Conservation (phyloP, 768 basidiomycete species). For the Suillus subaureus region DNA sequence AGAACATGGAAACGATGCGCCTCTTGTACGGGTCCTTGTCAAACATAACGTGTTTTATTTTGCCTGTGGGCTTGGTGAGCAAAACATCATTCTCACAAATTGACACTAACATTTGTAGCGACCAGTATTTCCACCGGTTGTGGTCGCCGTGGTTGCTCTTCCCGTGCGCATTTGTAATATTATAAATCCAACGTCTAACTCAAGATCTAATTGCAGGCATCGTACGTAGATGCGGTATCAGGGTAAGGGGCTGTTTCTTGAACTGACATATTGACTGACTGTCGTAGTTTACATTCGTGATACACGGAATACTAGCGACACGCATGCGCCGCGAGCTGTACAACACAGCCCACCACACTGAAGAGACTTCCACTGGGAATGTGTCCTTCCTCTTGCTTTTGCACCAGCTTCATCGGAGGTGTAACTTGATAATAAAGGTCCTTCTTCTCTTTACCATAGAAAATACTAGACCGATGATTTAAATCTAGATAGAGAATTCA, state of each 20-base stretch:
- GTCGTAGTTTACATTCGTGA: neutral
- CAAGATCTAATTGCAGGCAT: neutral
- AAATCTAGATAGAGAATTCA: slow-evolving; percentile 21
- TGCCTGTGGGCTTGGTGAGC: neutral
- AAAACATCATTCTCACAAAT: neutral
- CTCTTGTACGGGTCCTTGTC: neutral
- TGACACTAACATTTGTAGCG: neutral
- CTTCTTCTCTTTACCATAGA: slow-evolving; percentile 15
- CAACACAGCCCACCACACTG: neutral
- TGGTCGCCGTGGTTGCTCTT: neutral
- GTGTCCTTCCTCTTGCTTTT: neutral
- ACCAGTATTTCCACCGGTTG: neutral
- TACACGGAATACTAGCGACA: neutral
- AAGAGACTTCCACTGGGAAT: neutral
- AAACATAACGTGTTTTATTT: neutral
- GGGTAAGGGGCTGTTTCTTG: neutral
- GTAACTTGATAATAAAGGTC: neutral
- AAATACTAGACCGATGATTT: slow-evolving; percentile 38
- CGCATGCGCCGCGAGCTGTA: neutral
- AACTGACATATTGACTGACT: neutral
- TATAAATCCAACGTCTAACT: neutral
- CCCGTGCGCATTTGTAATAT: neutral
- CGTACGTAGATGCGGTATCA: neutral
- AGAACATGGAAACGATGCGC: neutral
- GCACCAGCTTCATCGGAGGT: neutral